phyloP scores from a whole-genome alignment of 208 protist genomes.

The Leishmania guyanensis region DNA sequence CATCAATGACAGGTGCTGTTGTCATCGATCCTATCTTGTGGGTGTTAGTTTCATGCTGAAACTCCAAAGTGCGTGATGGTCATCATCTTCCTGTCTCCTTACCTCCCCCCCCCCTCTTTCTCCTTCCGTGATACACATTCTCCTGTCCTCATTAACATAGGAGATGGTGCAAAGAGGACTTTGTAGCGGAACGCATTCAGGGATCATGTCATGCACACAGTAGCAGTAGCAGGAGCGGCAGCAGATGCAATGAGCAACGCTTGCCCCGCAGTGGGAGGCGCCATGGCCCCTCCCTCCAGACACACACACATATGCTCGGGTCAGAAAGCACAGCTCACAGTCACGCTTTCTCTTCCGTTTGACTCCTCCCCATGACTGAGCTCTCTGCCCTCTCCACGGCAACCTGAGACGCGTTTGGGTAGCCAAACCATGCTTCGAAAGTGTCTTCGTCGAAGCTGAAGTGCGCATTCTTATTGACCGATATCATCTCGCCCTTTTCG shows the following conservation, averaged over 20 bases:
- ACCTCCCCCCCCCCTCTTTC: neutral
- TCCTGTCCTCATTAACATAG: neutral
- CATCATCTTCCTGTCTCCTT: too few species aligned
- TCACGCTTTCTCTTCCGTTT: neutral
- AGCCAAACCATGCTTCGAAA: conserved; percentile 90
- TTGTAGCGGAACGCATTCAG: neutral
- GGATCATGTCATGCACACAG: neutral
- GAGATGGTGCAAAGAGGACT: neutral
- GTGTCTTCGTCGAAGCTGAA: conserved; percentile 89
- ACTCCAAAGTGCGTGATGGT: too few species aligned
- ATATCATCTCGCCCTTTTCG: conserved; percentile 68
- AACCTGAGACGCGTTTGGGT: conserved; percentile 69
- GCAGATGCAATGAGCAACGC: neutral
- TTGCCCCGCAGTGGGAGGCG: neutral
- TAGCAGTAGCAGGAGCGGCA: neutral
- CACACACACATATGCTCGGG: neutral
- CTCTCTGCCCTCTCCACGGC: conserved; percentile 15
- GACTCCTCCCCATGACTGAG: neutral
- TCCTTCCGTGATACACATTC: neutral
- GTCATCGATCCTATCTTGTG: neutral
- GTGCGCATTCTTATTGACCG: conserved; percentile 85
- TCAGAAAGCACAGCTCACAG: neutral
- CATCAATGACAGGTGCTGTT: neutral
- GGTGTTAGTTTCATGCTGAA: neutral
- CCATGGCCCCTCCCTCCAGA: neutral